Percentiles rank a stretch among this genome's conserved stretches.
phyloP scores from a whole-genome alignment of 371 early-diverging fungal species.

The Batrachochytrium dendrobatidis region DNA sequence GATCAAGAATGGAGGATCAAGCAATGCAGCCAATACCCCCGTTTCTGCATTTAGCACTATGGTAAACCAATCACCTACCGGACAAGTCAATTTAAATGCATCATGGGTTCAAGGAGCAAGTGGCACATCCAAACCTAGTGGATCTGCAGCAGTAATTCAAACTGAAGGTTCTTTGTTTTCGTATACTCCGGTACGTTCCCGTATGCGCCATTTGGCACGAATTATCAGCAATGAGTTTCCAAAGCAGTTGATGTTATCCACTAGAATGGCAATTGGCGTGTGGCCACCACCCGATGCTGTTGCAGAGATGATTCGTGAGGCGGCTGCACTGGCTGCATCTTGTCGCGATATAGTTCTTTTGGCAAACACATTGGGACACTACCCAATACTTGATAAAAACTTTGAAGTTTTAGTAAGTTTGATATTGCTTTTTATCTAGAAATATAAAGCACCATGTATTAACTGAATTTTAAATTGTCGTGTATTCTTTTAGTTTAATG shows the following conservation, averaged over 20 bases:
- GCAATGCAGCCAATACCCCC: background rate
- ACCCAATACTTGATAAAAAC: constrained; percentile 23
- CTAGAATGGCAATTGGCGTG: constrained; percentile 42
- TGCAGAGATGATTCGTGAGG: constrained; percentile 39
- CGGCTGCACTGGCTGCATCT: constrained; percentile 23
- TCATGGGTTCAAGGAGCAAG: background rate
- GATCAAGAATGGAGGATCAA: background rate
- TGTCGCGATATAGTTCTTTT: constrained; percentile 26
- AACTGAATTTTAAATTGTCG: background rate
- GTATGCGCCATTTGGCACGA: constrained; percentile 15
- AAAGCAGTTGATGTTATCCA: constrained; percentile 34
- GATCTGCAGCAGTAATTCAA: background rate
- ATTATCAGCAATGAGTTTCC: constrained; percentile 24
- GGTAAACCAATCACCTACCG: too few species aligned
- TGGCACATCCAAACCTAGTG: background rate
- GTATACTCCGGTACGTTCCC: constrained; percentile 5
- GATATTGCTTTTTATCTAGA: too few species aligned
- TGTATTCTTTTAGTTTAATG: constrained; percentile 14
- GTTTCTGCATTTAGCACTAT: background rate
- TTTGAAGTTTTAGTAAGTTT: constrained; percentile 25
- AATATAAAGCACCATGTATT: background rate
- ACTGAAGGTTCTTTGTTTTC: background rate
- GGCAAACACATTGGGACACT: constrained; percentile 32
- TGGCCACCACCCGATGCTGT: constrained; percentile 49
- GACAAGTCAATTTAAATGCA: too few species aligned